Evolutionary conservation across 2,329 filamentous ascomycete species (phyloP).

Genomic region (Aspergillus sp.): DNA sequence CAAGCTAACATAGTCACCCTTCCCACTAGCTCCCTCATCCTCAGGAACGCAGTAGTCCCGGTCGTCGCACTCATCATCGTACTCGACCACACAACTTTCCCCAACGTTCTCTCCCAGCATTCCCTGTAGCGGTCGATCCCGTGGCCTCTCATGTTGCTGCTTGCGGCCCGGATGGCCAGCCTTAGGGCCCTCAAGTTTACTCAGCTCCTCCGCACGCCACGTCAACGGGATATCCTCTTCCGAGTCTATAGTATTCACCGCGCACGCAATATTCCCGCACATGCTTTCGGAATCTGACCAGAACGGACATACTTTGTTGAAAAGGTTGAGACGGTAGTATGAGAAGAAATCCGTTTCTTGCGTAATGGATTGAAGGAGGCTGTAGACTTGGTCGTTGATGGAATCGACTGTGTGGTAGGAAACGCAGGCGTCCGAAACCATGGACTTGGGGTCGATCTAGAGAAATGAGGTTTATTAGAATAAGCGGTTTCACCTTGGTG

Average conservation of each 20-base stretch:
- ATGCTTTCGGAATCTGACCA: slow-evolving; percentile 92
- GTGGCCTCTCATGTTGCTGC: slow-evolving; percentile 67
- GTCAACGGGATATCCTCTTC: slow-evolving; percentile 90
- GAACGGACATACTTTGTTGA: slow-evolving; percentile 91
- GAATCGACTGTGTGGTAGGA: slow-evolving; percentile 88
- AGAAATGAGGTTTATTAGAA: slow-evolving; percentile 6
- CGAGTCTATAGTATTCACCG: slow-evolving; percentile 91
- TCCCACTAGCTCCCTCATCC: slow-evolving; percentile 80
- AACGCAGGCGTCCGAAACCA: slow-evolving; percentile 90
- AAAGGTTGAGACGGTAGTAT: slow-evolving; percentile 93
- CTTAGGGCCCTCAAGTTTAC: slow-evolving; percentile 86
- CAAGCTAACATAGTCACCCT: slow-evolving; percentile 95
- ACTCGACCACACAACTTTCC: slow-evolving; percentile 95
- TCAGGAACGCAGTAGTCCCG: slow-evolving; percentile 96
- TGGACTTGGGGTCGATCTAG: slow-evolving; percentile 82
- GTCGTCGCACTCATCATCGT: slow-evolving; percentile 95
- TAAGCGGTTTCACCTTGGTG: neutral
- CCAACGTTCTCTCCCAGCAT: slow-evolving; percentile 81
- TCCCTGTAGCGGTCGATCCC: slow-evolving; percentile 74
- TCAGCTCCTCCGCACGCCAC: slow-evolving; percentile 88
- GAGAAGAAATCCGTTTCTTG: slow-evolving; percentile 95
- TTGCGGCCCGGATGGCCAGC: slow-evolving; percentile 83
- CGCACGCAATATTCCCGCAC: slow-evolving; percentile 95
- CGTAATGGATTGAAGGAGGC: slow-evolving; percentile 76
- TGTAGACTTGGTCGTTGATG: slow-evolving; percentile 75